These are phyloP conservation scores for Earliella scabrosa DNA, from an alignment of 1,284 basidiomycete genomes.

Conservation along the genomic window DNA sequence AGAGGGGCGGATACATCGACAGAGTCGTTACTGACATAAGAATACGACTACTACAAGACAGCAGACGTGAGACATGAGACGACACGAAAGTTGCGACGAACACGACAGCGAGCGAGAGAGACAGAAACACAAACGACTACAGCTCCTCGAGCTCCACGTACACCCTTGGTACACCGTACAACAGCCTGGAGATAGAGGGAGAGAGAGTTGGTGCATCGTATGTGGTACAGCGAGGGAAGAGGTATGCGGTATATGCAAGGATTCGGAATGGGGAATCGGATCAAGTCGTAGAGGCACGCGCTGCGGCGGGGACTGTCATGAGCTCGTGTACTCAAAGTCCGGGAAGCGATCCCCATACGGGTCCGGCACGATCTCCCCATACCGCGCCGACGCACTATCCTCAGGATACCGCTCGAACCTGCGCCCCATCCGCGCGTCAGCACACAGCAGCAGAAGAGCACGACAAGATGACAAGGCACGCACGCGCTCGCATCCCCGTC, in stretches of 20 bases:
- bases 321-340: constrained; percentile 63
- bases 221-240: neutral
- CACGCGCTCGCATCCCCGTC: constrained; percentile 93
- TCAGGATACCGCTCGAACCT: constrained; percentile 82
- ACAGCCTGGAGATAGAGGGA: neutral
- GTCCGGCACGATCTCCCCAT: constrained; percentile 62
- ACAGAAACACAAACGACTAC: neutral
- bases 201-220: neutral
- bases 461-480: too few species aligned
- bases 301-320: too few species aligned
- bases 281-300: too few species aligned
- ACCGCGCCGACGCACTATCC: constrained; percentile 60
- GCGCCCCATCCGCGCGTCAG: constrained; percentile 6
- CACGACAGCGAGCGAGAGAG: neutral
- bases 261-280: neutral
- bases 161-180: neutral
- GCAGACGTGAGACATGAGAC: too few species aligned
- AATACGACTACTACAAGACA: too few species aligned
- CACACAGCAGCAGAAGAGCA: neutral
- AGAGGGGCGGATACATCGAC: too few species aligned
- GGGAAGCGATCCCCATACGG: constrained; percentile 63
- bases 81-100: neutral
- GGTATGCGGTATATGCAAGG: neutral
- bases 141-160: neutral
- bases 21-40: too few species aligned